Evolutionary conservation across 345 rosid genomes (phyloP).

Genomic region (Dimocarpus longan): DNA sequence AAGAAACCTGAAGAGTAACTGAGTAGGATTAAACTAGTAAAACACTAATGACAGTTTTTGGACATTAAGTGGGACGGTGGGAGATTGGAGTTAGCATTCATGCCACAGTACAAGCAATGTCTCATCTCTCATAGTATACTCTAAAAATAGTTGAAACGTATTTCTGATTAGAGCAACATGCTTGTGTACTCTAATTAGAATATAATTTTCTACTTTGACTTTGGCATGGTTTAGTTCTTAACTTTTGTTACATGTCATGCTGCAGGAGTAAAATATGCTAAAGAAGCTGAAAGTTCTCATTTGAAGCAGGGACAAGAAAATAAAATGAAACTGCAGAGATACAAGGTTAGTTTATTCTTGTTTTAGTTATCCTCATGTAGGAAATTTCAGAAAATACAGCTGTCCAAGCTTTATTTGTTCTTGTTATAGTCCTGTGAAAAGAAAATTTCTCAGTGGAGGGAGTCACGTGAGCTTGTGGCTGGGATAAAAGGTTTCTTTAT

Average conservation of each 20-base stretch:
- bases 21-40: conserved; percentile 7
- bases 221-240: conserved; percentile 10
- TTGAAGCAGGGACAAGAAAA: conserved; percentile 63
- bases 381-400: neutral
- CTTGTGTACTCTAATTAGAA: neutral
- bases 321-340: conserved; percentile 57
- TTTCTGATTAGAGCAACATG: neutral
- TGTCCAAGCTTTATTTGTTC: no score
- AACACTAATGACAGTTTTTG: conserved; percentile 4
- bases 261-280: conserved; percentile 42
- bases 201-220: conserved; percentile 3
- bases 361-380: neutral
- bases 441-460: neutral
- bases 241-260: conserved; percentile 7
- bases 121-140: neutral
- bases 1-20: neutral
- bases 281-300: conserved; percentile 55
- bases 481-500: no score
- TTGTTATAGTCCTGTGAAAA: neutral
- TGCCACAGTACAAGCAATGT: conserved; percentile 5
- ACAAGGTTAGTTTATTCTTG: conserved; percentile 54
- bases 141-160: conserved; percentile 7
- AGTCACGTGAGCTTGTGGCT: no score
- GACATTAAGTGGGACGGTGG: conserved; percentile 1
- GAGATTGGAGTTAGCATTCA: neutral